Conservation (phyloP, 164 flowering plant genomes). For the Saururus chinensis region DNA sequence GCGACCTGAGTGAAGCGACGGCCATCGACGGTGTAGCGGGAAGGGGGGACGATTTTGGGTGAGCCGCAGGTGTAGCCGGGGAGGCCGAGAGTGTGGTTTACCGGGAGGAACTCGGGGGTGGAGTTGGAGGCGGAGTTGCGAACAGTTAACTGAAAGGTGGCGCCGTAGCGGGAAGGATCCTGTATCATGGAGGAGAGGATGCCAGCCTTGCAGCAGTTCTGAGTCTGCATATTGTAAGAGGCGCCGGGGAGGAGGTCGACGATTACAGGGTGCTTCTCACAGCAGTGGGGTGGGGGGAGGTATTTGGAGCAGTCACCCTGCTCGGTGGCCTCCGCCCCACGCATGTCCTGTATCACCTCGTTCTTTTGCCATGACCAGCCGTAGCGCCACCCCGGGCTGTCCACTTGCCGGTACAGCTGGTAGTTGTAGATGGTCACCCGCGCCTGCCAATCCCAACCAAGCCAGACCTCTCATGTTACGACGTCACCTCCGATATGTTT, state of each 20-base stretch:
- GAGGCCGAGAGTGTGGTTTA: conserved; percentile 43
- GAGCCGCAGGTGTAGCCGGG: conserved; percentile 63
- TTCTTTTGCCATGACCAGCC: conserved; percentile 45
- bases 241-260: conserved; percentile 45
- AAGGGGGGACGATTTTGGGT: conserved; percentile 33
- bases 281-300: conserved; percentile 39
- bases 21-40: conserved; percentile 24
- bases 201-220: conserved; percentile 75
- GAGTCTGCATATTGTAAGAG: conserved; percentile 32
- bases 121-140: conserved; percentile 11
- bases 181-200: conserved; percentile 49
- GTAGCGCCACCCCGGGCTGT: conserved; percentile 59
- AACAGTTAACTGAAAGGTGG: conserved; percentile 44
- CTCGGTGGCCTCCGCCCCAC: conserved; percentile 58
- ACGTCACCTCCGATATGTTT: no score
- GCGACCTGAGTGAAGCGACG: conserved; percentile 54
- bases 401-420: conserved; percentile 56
- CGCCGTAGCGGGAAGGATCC: conserved; percentile 22
- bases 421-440: conserved; percentile 37
- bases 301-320: conserved; percentile 52
- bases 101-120: conserved; percentile 17
- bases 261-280: conserved; percentile 45
- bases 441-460: conserved; percentile 21
- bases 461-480: background rate
- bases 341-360: conserved; percentile 56